Evolutionary conservation across 2,329 filamentous ascomycete genomes (phyloP).

Genomic region (Colletotrichum cordylinicola): DNA sequence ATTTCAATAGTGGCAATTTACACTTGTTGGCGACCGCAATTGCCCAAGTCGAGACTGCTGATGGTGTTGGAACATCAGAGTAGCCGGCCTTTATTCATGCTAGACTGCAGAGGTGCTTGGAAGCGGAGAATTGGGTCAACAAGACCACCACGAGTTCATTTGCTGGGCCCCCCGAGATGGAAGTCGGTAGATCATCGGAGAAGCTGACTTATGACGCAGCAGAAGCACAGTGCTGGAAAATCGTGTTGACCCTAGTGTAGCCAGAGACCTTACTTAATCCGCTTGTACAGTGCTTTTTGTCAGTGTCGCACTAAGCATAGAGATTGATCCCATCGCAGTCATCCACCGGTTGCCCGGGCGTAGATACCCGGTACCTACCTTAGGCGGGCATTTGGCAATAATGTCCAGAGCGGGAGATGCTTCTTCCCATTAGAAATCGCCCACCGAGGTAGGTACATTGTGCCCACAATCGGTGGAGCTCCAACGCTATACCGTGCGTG

Average conservation of each 20-base stretch:
- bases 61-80: neutral
- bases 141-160: too few species aligned
- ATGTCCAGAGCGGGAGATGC: neutral
- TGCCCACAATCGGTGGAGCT: neutral
- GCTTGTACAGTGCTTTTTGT: neutral
- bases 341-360: neutral
- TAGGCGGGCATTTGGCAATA: neutral
- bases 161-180: neutral
- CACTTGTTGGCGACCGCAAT: too few species aligned
- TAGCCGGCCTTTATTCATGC: neutral
- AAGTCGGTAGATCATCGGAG: constrained; percentile 21
- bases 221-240: neutral
- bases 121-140: neutral
- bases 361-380: neutral
- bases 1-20: too few species aligned
- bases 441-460: neutral
- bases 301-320: neutral
- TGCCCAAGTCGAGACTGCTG: too few species aligned
- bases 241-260: neutral
- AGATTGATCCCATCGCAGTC: neutral
- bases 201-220: neutral
- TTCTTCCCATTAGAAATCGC: neutral
- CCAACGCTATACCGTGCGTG: neutral
- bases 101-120: neutral
- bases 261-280: neutral